Evolutionary conservation across 108 stramenopile genomes (phyloP), one percentile per base, ranked within the genome.

Genomic region (Stephanodiscus triporus): DNA sequence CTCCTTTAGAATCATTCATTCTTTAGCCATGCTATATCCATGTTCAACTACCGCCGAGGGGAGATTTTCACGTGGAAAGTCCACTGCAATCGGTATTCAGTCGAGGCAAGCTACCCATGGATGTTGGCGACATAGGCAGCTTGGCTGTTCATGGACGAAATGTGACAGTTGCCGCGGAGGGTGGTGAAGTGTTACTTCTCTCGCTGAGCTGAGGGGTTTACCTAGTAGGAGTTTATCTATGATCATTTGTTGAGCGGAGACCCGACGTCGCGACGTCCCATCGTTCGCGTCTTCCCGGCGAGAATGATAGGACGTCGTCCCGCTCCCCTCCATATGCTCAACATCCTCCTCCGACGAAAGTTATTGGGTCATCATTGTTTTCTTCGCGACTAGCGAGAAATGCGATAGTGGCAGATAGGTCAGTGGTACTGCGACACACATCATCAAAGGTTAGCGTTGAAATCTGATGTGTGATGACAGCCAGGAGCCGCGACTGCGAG

Each of bases 141-240:
- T 60, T 89, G 36, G 85, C 87, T 49, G 78, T 84, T 30, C 29
- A 81, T 23, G 82, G 76, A 8, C 49, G 43, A 13, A 38, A 63
- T 27, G 88, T 88, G 14, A 86, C 90, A 4, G 78, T 83, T 2
- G 45, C 88, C n/a, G 69, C 84, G 4, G 85, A 88, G 45, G 86
- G 86, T 30, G 88, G 85, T 16, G 88, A 89, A 55, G 76, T 89
- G 8, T 59, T 91, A 51, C 8, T 89, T 29, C 59, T 89, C n/a
- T 58, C 70, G n/a, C 86, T 84, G 3, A 61, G 30, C 53, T 45
- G 43, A 45, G 16, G 43, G 8, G 4, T 40, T 11, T 40, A n/a
- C n/a, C n/a, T n/a, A 36, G 36, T 36, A 6, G 36, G 36, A 36
- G 6, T 6, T 36, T 36, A 36, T 36, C 6, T 36, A 36, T n/a